Evolutionary conservation across 2,329 filamentous ascomycete genomes (phyloP), one percentile per base, ranked within the genome.

Genomic region (Pyrenochaeta sp.): DNA sequence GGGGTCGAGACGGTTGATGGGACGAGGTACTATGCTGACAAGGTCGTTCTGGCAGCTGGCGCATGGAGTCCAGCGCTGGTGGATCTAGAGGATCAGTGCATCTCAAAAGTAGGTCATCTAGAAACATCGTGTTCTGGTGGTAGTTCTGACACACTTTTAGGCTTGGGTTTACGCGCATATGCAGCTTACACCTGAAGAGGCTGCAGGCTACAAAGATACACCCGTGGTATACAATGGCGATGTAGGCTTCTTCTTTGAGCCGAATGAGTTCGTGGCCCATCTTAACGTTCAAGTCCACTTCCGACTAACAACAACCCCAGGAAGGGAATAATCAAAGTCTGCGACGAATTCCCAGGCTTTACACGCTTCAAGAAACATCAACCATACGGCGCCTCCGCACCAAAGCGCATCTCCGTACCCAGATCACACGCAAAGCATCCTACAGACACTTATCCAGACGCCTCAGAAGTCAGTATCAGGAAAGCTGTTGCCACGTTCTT

Each of bases 311-410:
- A 9, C 22, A 6, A n/a, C 4, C 4, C 3, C 15, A 50, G 47
- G 27, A 37, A 66, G 1, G 77, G 78, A 25, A 78, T 83, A 54
- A 75, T 84, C 37, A 84, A 84, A 64, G 77, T 84, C 46, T 84
- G 86, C 69, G 85, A 87, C 60, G 84, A 87, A 62, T 85, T 86
- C 60, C 85, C 85, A 0, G 85, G 85, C 4, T 82, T 79, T 62
- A 74, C 70, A 10, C 66, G 64, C 25, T 72, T 71, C 60, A 68
- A 72, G 52, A 48, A 56, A 25, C 64, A 78, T 69, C 34, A 74
- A 58, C 79, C 79, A 0, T 87, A 85, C 62, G 74, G 77, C 0
- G 78, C 82, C 1, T 56, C 74, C 6, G 81, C 81, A 7, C 82
- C 83, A 3, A 81, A 84, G 61, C 74, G 72, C 37, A 83, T 89